Percentiles rank a stretch among this genome's conserved stretches.
phyloP scores from a whole-genome alignment of 371 early-diverging fungal species.

The Smittium mucronatum region DNA sequence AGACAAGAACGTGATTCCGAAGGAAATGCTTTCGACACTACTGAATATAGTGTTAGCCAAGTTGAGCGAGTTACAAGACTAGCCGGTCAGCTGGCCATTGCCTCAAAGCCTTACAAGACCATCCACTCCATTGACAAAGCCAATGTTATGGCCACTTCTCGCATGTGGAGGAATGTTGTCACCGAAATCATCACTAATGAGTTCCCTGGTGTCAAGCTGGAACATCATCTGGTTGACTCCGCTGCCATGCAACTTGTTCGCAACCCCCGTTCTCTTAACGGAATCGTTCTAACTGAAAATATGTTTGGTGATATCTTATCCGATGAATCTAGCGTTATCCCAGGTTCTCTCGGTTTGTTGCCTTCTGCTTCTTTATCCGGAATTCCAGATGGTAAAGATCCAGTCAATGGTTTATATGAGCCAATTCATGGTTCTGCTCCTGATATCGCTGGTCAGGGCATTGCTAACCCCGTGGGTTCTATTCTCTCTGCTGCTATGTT shows the following conservation, averaged over 20 bases:
- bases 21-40: slow-evolving; percentile 79
- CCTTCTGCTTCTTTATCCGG: slow-evolving; percentile 84
- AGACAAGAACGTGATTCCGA: slow-evolving; percentile 70
- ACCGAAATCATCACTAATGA: slow-evolving; percentile 72
- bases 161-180: slow-evolving; percentile 87
- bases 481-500: slow-evolving; percentile 90
- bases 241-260: slow-evolving; percentile 93
- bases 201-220: slow-evolving; percentile 67
- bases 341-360: slow-evolving; percentile 84
- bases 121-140: slow-evolving; percentile 95
- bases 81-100: slow-evolving; percentile 67
- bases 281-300: slow-evolving; percentile 91
- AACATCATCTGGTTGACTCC: slow-evolving; percentile 87
- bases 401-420: slow-evolving; percentile 82
- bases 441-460: slow-evolving; percentile 90
- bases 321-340: slow-evolving; percentile 91
- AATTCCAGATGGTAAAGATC: slow-evolving; percentile 55
- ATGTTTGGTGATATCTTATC: slow-evolving; percentile 97
- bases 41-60: slow-evolving; percentile 78
- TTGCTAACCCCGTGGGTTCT: slow-evolving; percentile 94
- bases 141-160: slow-evolving; percentile 92
- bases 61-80: slow-evolving; percentile 85
- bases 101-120: slow-evolving; percentile 62
- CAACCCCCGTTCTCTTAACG: slow-evolving; percentile 78
- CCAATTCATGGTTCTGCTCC: slow-evolving; percentile 97